A percentile compares a stretch with the other conserved stretches of the same genome.
Evolutionary conservation across 768 basidiomycete species (phyloP).

Genomic region (Asterophora parasitica): DNA sequence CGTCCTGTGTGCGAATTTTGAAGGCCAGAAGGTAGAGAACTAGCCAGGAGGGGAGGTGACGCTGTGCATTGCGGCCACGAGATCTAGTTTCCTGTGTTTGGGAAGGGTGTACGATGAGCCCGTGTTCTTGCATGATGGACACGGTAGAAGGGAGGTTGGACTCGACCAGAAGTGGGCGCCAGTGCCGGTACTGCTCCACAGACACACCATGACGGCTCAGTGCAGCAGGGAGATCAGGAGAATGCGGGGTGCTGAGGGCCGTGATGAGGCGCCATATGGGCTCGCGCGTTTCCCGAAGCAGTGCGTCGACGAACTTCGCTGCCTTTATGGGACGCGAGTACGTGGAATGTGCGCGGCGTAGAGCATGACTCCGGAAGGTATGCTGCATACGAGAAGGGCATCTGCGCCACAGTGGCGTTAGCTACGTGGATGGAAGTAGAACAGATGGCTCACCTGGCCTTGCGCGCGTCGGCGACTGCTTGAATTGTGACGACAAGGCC

Average conservation of each 20-base stretch:
- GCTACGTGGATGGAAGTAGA: no score
- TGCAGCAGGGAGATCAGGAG: constrained; percentile 21
- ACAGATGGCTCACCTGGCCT: no score
- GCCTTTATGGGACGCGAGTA: constrained; percentile 21
- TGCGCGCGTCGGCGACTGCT: no score
- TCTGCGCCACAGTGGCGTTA: no score
- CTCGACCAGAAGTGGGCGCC: constrained; percentile 32
- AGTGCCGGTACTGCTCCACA: constrained; percentile 32
- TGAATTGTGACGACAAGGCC: no score
- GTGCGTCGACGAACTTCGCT: constrained; percentile 27
- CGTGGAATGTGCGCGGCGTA: constrained; percentile 14
- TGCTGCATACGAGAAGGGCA: neutral
- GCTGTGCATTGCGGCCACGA: neutral
- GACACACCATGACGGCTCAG: constrained; percentile 29
- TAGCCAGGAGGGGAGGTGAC: constrained; percentile 49
- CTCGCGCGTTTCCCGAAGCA: constrained; percentile 30
- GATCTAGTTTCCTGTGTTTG: neutral
- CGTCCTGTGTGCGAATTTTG: constrained; percentile 39
- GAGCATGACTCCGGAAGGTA: constrained; percentile 3
- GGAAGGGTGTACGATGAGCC: neutral
- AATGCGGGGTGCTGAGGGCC: constrained; percentile 26
- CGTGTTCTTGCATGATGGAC: constrained; percentile 13
- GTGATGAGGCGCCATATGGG: constrained; percentile 40
- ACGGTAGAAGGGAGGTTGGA: constrained; percentile 30
- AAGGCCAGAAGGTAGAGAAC: constrained; percentile 43